phyloP scores from a whole-genome alignment of 768 basidiomycete species.

The Leccinum sublutescens region DNA sequence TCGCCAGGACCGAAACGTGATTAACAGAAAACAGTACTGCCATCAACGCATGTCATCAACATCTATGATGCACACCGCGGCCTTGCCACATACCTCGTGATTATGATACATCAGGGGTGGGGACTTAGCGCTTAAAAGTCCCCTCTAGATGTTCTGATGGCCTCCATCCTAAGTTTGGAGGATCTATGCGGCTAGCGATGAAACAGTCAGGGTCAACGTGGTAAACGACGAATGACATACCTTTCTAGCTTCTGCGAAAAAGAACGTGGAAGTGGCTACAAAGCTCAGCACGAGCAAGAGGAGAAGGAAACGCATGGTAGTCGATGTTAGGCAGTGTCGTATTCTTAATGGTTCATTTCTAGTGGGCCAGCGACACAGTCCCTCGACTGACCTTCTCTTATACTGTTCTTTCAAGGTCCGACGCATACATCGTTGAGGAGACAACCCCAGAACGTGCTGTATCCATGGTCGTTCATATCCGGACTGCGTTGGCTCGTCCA shows the following conservation, averaged over 20 bases:
- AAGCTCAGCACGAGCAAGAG: conserved; percentile 30
- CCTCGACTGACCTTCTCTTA: conserved; percentile 17
- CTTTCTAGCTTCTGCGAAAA: conserved; percentile 30
- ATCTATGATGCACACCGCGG: neutral
- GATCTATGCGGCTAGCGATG: conserved; percentile 20
- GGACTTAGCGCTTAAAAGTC: conserved; percentile 31
- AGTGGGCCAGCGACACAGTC: conserved; percentile 21
- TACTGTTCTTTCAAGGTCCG: conserved; percentile 27
- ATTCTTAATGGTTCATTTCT: conserved; percentile 30
- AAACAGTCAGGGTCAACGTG: conserved; percentile 4
- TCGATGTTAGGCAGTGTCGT: neutral
- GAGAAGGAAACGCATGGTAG: conserved; percentile 28
- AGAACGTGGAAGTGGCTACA: conserved; percentile 29
- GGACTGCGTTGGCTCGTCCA: conserved; percentile 7
- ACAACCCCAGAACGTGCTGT: conserved; percentile 26
- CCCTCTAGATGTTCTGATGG: conserved; percentile 12
- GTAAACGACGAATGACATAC: conserved; percentile 13
- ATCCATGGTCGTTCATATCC: conserved; percentile 22
- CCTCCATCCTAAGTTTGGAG: conserved; percentile 11
- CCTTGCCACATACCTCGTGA: conserved; percentile 9
- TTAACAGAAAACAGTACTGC: conserved; percentile 14
- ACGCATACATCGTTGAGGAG: conserved; percentile 11
- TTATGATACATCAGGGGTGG: conserved; percentile 26
- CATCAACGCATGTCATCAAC: neutral
- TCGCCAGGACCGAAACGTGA: conserved; percentile 17